phyloP scores from a whole-genome alignment of 306 rosid genomes.

The Lotus japonicus region DNA sequence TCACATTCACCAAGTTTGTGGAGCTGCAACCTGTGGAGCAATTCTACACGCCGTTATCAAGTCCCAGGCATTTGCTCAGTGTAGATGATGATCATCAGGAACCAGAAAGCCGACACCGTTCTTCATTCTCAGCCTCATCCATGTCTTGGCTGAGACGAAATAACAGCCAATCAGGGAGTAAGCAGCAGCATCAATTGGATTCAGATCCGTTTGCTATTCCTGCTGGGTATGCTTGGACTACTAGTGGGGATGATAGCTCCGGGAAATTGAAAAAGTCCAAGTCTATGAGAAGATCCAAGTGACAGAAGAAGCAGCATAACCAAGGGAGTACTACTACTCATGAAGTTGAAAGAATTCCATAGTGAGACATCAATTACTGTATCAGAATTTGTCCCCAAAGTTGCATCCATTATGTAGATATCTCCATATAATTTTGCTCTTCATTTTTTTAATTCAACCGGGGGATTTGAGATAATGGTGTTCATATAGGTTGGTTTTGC shows the following conservation, averaged over 20 bases:
- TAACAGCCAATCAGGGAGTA: slow-evolving; percentile 43
- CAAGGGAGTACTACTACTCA: too few relatives aligned
- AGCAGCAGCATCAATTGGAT: slow-evolving; percentile 41
- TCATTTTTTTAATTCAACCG: not conserved
- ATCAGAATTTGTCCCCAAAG: not conserved
- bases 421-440: slow-evolving; percentile 12
- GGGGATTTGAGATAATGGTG: slow-evolving; percentile 14
- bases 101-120: slow-evolving; percentile 15
- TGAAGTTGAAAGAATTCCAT: not conserved
- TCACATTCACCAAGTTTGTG: slow-evolving; percentile 89
- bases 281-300: slow-evolving; percentile 61
- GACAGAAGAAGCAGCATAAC: not conserved
- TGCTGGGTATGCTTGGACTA: slow-evolving; percentile 65
- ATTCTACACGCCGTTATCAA: slow-evolving; percentile 82
- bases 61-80: slow-evolving; percentile 53
- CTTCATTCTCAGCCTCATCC: slow-evolving; percentile 32
- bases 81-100: slow-evolving; percentile 36
- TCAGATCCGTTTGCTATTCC: slow-evolving; percentile 89
- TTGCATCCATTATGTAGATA: slow-evolving; percentile 23
- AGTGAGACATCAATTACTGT: not conserved
- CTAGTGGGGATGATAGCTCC: slow-evolving; percentile 46
- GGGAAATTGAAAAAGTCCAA: slow-evolving; percentile 64
- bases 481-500: slow-evolving; percentile 8
- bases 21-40: slow-evolving; percentile 71
- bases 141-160: slow-evolving; percentile 57